Evolutionary conservation across 2,329 filamentous ascomycete species (phyloP), one percentile per base, ranked within the genome.

Genomic region (Dryadomyces quercus-mongolicae): DNA sequence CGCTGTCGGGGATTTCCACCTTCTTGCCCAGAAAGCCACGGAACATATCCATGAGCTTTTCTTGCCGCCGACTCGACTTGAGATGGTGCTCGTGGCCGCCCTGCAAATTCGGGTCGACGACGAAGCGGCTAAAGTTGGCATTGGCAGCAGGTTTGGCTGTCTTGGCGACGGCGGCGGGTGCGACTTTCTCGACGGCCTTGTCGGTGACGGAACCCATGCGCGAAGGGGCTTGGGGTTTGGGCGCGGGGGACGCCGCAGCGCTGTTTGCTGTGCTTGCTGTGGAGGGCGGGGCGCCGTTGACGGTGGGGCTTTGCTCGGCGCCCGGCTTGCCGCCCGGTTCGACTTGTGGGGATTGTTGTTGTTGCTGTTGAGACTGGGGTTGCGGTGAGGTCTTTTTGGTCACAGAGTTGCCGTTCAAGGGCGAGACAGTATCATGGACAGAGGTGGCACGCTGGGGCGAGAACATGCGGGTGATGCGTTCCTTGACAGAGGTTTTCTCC

Each of bases 11-110:
- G 16, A 81, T 77, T 58, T 91, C 87, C 65, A 87, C 86, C 67
- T 86, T 85, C 70, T 88, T 91, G 31, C 88, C 89, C 53, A 97
- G 78, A 62, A 96, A 80, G 61, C 85, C 84, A 61, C 90, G 86
- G 69, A 95, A 85, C 82, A 97, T 88, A 67, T 94, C 90, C 20
- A 87, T 85, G 54, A 98, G 76, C 71, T 96, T 97, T 70, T 98
- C 92, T 68, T 98, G 92, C 55, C 93, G 82, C 66, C 88, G 89
- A 57, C 88, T 87, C 58, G 88, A 91, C 71, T 88, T 93, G 59
- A 98, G 81, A 62, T 88, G 82, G 67, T 98, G 93, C 63, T 87
- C 84, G 64, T 98, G 93, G 40, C 82, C 79, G 59, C 88, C 87
- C 58, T 85, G 73, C 7, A 71, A 68, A 6, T 77, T 74, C 21